phyloP scores from a whole-genome alignment of 192 early-diverging fungal species.

The Radiomyces spectabilis region DNA sequence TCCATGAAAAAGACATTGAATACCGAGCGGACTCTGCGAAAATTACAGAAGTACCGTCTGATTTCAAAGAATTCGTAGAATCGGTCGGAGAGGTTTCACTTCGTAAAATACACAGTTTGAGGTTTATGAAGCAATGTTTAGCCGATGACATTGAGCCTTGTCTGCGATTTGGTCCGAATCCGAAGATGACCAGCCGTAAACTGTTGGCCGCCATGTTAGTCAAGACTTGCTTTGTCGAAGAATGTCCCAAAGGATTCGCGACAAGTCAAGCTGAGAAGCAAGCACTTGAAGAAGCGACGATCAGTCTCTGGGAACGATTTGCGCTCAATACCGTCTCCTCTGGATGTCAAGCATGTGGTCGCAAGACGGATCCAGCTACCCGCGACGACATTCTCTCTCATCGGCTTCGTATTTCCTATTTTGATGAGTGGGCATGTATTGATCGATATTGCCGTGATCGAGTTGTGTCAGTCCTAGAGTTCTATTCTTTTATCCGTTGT shows the following conservation, averaged over 20 bases:
- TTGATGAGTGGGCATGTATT: constrained; percentile 68
- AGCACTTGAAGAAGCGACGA: constrained; percentile 28
- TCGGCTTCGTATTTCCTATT: constrained; percentile 62
- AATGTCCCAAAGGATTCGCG: constrained; percentile 47
- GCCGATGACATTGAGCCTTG: constrained; percentile 91
- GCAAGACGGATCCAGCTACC: not conserved
- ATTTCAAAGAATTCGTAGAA: constrained; percentile 84
- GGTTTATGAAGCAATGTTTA: constrained; percentile 79
- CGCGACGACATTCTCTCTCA: no score
- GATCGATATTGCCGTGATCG: constrained; percentile 87
- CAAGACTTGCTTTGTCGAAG: constrained; percentile 84
- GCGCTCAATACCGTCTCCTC: constrained; percentile 20
- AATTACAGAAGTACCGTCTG: no score
- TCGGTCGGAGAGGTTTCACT: constrained; percentile 53
- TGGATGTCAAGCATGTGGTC: constrained; percentile 44
- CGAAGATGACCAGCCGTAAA: constrained; percentile 78
- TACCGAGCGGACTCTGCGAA: no score
- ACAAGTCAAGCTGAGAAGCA: constrained; percentile 32
- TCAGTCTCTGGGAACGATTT: constrained; percentile 40
- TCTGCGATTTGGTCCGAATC: constrained; percentile 86
- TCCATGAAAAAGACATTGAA: no score
- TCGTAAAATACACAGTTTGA: constrained; percentile 64
- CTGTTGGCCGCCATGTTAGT: constrained; percentile 79
- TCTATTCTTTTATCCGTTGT: constrained; percentile 85
- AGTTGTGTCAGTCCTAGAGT: constrained; percentile 79